Base-by-base conservation (phyloP, 495 filamentous ascomycete genomes). In the Apodospora peruviana region DNA sequence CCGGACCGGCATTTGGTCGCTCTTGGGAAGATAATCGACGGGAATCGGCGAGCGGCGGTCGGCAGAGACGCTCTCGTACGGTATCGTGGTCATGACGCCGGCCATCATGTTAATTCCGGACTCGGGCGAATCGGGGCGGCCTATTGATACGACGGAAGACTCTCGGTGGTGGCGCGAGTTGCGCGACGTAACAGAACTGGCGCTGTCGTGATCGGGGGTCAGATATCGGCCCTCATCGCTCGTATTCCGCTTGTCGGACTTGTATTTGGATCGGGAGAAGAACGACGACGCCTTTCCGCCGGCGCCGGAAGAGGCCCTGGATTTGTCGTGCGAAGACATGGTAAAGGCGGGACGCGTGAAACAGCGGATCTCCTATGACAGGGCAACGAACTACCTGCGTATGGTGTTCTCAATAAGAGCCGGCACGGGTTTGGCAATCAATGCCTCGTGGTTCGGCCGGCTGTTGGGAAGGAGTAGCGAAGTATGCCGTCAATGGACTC, bases 41-140 rank as follows among this genome's bases (percentile, higher is more conserved):
- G 85, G 69, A 47, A 90, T 80, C 2, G 91, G 89, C 36, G 81
- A 83, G 47, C 73, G 75, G 44, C 75, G 78, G 62, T 88, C 87
- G 22, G 80, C 62, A 23, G 77, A 66, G n/a, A 85, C 71, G 49
- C 72, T 83, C 45, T 96, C 88, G 68, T 91, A 96, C 11, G 93
- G 89, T 49, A 98, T 91, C 1, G 86, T 84, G 7, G 90, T 89
- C 50, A 96, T 88, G 12, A 91, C 79, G 40, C 90, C 93, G n/a
- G 91, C 82, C 25, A 79, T 87, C 67, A 83, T 82, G 49, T 86
- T 83, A 19, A 94, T 59, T 34, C 51, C 62, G 47, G 62, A 59
- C 36, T 76, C 76, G 56, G 75, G 67, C 27, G 77, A 70, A 47
- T 64, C 60, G 5, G 80, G 80, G 39, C 77, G 67, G 50, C 91